A percentile compares a stretch with the other conserved stretches of the same genome.
Conservation (phyloP, 352 stramenopile genomes). For the Globisporangium perplexum region DNA sequence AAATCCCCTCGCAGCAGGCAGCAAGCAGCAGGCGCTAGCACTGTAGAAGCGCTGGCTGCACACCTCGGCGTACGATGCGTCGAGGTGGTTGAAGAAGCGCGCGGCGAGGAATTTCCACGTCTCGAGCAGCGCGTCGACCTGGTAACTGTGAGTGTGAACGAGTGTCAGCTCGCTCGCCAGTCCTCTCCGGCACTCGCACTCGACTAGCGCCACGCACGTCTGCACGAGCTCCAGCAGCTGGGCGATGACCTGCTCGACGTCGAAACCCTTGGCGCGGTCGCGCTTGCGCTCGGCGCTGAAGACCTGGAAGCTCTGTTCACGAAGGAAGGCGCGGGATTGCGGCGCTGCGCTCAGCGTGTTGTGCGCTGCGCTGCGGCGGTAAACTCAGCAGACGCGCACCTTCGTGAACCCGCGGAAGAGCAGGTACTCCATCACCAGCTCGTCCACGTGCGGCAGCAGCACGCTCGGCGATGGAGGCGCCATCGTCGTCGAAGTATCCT, state of each 20-base stretch:
- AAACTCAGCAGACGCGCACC: slow-evolving; percentile 12
- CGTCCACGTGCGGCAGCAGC: slow-evolving; percentile 73
- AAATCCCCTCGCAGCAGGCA: too few species aligned
- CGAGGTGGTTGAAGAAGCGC: slow-evolving; percentile 75
- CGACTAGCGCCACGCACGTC: slow-evolving; percentile 20
- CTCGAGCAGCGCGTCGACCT: slow-evolving; percentile 71
- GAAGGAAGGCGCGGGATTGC: not conserved
- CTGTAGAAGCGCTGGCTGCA: not conserved
- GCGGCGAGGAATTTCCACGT: slow-evolving; percentile 77
- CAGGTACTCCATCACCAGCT: slow-evolving; percentile 84
- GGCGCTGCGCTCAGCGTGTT: slow-evolving; percentile 18
- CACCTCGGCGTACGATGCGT: slow-evolving; percentile 65
- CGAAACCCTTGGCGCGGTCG: slow-evolving; percentile 64
- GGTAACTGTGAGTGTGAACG: slow-evolving; percentile 37
- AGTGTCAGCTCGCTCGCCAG: not conserved
- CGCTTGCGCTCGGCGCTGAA: slow-evolving; percentile 69
- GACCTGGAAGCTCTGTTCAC: slow-evolving; percentile 64
- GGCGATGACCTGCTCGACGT: slow-evolving; percentile 70
- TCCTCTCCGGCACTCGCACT: not conserved
- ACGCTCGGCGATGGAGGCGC: slow-evolving; percentile 33
- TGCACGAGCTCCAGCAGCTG: slow-evolving; percentile 62
- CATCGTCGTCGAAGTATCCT: slow-evolving; percentile 3
- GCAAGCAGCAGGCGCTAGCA: too few species aligned
- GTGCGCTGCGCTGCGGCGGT: too few species aligned
- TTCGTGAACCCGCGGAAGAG: slow-evolving; percentile 84